A percentile compares a stretch with the other conserved stretches of the same genome.
Conservation (phyloP, 2,329 filamentous ascomycete species). For the Diaporthe nobilis region DNA sequence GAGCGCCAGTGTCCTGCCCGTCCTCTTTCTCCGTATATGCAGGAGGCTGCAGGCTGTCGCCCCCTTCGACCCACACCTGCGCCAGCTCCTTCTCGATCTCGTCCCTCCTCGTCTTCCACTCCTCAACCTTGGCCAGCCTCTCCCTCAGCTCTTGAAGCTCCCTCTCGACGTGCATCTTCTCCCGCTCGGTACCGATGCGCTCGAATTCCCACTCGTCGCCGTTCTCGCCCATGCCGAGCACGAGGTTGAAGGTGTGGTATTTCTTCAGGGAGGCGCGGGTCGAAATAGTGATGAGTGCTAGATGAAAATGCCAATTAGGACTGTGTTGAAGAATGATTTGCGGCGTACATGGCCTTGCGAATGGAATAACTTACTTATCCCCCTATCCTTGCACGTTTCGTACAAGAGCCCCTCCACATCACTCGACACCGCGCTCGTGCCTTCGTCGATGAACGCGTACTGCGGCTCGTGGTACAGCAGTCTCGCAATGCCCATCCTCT, state of each 20-base stretch:
- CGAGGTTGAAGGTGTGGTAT: conserved; percentile 93
- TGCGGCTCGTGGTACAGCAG: conserved; percentile 94
- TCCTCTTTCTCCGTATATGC: conserved; percentile 53
- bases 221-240: conserved; percentile 83
- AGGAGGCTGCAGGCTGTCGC: conserved; percentile 63
- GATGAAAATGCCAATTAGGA: conserved; percentile 44
- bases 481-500: conserved; percentile 91
- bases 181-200: conserved; percentile 91
- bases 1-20: conserved; percentile 38
- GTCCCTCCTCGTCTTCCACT: conserved; percentile 82
- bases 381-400: conserved; percentile 91
- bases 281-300: conserved; percentile 93
- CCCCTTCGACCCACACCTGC: conserved; percentile 71
- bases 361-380: conserved; percentile 80
- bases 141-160: conserved; percentile 89
- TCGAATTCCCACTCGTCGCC: conserved; percentile 95
- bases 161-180: conserved; percentile 93
- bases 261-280: conserved; percentile 95
- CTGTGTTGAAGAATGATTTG: background rate
- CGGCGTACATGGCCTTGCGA: background rate
- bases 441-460: conserved; percentile 96
- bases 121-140: conserved; percentile 83
- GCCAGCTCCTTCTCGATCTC: conserved; percentile 88
- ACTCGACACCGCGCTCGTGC: conserved; percentile 91
- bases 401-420: conserved; percentile 96